A percentile compares a stretch with the other conserved stretches of the same genome.
Evolutionary conservation across 345 rosid species (phyloP).

Genomic region (Aquilaria yunnanensis): DNA sequence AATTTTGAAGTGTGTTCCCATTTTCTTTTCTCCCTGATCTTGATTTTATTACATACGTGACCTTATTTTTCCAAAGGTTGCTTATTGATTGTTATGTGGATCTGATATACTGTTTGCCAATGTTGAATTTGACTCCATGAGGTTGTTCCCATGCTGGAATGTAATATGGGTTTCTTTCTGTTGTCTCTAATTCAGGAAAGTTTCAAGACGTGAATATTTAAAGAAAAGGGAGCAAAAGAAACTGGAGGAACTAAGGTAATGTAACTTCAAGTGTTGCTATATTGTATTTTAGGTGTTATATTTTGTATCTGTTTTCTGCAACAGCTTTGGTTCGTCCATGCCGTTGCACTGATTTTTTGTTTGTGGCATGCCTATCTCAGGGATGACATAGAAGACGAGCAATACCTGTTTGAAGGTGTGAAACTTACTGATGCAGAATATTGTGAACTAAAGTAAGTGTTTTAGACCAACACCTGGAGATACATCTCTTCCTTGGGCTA

Average conservation of each 20-base stretch:
- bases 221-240: slow-evolving; percentile 98
- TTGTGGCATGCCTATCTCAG: slow-evolving; percentile 28
- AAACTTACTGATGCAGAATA: slow-evolving; percentile 70
- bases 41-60: too few relatives aligned
- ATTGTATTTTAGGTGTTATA: not conserved
- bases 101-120: not conserved
- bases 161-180: slow-evolving; percentile 5
- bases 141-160: not conserved
- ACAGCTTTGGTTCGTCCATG: not conserved
- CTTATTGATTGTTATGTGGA: not conserved
- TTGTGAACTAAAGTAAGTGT: slow-evolving; percentile 50
- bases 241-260: slow-evolving; percentile 84
- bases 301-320: not conserved
- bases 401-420: slow-evolving; percentile 69
- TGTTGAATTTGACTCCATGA: not conserved
- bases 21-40: too few relatives aligned
- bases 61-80: not conserved
- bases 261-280: not conserved
- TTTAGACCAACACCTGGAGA: slow-evolving; percentile 10
- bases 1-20: too few relatives aligned
- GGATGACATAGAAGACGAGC: slow-evolving; percentile 91
- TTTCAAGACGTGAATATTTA: slow-evolving; percentile 85
- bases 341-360: slow-evolving; percentile 1
- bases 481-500: not conserved
- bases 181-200: slow-evolving; percentile 47